Conservation (phyloP, 108 stramenopile genomes). For the Skeletonema costatum region DNA sequence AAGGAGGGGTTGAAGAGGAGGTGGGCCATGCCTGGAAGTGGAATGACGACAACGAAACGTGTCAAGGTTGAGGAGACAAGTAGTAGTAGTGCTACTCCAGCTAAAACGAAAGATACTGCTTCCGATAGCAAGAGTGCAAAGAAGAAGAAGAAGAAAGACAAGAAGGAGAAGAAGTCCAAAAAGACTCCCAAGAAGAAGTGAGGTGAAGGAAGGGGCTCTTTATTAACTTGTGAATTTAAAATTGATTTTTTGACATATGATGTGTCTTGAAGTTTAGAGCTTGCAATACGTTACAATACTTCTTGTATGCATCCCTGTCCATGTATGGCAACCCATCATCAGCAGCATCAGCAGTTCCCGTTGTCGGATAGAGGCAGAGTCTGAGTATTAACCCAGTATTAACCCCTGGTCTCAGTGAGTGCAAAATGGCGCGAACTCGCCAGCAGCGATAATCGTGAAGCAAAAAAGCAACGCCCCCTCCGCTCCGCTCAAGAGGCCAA, state of each 20-base stretch:
- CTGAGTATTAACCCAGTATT: too few species aligned
- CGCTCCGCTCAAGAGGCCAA: too few species aligned
- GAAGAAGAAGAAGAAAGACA: slow-evolving; percentile 19
- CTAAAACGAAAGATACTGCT: not conserved
- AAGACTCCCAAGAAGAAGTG: slow-evolving; percentile 43
- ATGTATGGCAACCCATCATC: too few species aligned
- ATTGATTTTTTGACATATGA: not conserved
- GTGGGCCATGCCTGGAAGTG: slow-evolving; percentile 63
- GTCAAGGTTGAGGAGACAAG: not conserved
- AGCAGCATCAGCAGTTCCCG: too few species aligned
- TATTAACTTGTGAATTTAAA: not conserved
- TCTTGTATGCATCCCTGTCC: too few species aligned
- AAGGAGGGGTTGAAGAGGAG: slow-evolving; percentile 77
- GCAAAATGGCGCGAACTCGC: too few species aligned
- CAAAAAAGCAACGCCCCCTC: too few species aligned
- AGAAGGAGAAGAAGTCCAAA: slow-evolving; percentile 33
- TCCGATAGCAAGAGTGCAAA: not conserved
- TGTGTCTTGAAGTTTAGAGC: too few species aligned
- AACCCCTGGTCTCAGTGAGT: too few species aligned
- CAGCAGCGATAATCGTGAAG: too few species aligned
- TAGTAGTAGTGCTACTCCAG: not conserved
- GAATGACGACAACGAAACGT: not conserved
- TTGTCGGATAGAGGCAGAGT: too few species aligned
- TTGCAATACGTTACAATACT: too few species aligned
- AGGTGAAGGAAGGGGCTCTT: not conserved